A percentile compares a stretch with the other conserved stretches of the same genome.
phyloP scores from a whole-genome alignment of 805 yeast genomes.

The Wickerhamiella shivajii region DNA sequence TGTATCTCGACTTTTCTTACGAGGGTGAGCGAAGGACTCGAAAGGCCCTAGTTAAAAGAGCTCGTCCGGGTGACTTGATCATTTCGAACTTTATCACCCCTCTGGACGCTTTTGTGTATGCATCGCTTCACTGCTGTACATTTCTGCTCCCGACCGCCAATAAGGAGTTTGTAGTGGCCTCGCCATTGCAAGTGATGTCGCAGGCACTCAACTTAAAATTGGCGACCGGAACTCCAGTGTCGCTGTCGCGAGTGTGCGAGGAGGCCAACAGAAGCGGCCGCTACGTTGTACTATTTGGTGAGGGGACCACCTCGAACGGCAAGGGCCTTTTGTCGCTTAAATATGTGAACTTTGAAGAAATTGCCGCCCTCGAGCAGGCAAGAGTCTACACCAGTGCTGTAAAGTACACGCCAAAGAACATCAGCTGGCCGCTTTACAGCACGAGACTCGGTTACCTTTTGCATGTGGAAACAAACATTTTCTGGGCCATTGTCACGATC shows the following conservation, averaged over 20 bases:
- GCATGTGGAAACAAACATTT: conserved; percentile 14
- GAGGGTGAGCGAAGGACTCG: conserved; percentile 33
- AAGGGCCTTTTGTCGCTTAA: conserved; percentile 52
- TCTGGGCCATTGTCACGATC: conserved; percentile 19
- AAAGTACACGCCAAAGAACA: conserved; percentile 23
- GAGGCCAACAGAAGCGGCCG: conserved; percentile 27
- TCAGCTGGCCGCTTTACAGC: conserved; percentile 25
- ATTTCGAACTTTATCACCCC: conserved; percentile 48
- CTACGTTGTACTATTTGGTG: conserved; percentile 45
- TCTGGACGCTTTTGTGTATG: conserved; percentile 34
- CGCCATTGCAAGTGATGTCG: conserved; percentile 12
- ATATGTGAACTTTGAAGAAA: conserved; percentile 15
- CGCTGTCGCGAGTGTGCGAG: conserved; percentile 12
- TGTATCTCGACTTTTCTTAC: conserved; percentile 26
- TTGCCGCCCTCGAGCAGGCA: conserved; percentile 9
- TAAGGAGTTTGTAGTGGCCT: conserved; percentile 21
- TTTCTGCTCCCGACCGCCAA: conserved; percentile 29
- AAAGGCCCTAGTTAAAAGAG: conserved; percentile 18
- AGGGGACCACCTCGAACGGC: conserved; percentile 80
- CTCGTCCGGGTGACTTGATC: conserved; percentile 32
- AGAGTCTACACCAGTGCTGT: conserved; percentile 21
- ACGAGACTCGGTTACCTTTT: conserved; percentile 19
- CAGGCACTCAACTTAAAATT: conserved; percentile 14
- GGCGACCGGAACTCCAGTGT: conserved; percentile 4
- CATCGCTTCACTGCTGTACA: conserved; percentile 13